phyloP scores from a whole-genome alignment of 805 yeast species.

The Debaryomyces hansenii region DNA sequence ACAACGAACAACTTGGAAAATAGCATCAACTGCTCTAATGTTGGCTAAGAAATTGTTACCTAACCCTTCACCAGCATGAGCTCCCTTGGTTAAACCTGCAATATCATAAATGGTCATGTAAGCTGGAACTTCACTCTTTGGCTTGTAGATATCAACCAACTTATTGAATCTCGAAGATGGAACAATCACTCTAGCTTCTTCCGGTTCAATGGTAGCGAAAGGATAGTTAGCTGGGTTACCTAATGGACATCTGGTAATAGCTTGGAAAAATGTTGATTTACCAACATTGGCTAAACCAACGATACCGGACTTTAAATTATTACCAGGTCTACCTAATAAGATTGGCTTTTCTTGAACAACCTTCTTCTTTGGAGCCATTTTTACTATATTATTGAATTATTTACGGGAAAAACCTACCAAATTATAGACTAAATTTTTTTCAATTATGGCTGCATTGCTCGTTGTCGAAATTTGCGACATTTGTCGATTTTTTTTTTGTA shows the following conservation, averaged over 20 bases:
- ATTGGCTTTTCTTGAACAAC: conserved; percentile 66
- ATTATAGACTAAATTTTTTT: neutral
- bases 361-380: conserved; percentile 77
- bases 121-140: conserved; percentile 88
- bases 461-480: conserved; percentile 7
- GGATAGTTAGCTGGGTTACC: conserved; percentile 99
- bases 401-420: neutral
- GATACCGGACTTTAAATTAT: conserved; percentile 61
- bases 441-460: neutral
- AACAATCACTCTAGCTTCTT: conserved; percentile 93
- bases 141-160: conserved; percentile 70
- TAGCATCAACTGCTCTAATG: conserved; percentile 96
- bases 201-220: conserved; percentile 97
- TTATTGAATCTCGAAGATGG: conserved; percentile 87
- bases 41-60: conserved; percentile 97
- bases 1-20: conserved; percentile 96
- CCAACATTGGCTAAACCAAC: conserved; percentile 97
- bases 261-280: conserved; percentile 96
- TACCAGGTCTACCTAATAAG: conserved; percentile 76
- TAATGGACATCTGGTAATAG: conserved; percentile 86
- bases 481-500: neutral
- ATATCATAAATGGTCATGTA: conserved; percentile 91
- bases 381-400: conserved; percentile 6
- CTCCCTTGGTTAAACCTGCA: conserved; percentile 98
- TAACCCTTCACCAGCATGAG: conserved; percentile 94